Conservation (phyloP, 2,329 filamentous ascomycete genomes). For the Aaosphaeria pasadenensis region DNA sequence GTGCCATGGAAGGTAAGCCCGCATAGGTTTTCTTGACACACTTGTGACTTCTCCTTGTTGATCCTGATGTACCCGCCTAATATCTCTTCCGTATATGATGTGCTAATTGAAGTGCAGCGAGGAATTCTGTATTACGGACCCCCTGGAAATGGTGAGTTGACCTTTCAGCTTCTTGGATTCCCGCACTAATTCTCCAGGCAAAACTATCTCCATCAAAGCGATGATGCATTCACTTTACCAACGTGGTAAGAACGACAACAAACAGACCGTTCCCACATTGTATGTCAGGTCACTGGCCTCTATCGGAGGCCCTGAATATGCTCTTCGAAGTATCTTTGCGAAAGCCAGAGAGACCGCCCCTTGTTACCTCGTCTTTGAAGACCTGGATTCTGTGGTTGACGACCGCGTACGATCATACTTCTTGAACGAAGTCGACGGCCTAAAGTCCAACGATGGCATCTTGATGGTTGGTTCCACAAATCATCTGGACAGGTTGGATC, state of each 20-base stretch:
- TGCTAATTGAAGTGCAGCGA: background rate
- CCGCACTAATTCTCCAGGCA: conserved; percentile 30
- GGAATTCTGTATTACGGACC: conserved; percentile 67
- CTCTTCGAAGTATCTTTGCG: conserved; percentile 33
- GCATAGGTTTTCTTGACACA: background rate
- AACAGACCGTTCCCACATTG: conserved; percentile 51
- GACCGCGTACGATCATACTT: conserved; percentile 64
- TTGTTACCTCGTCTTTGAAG: conserved; percentile 70
- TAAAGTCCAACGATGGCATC: conserved; percentile 68
- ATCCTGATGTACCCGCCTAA: no score
- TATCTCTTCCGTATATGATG: no score
- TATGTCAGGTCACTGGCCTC: conserved; percentile 52
- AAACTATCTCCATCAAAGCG: conserved; percentile 69
- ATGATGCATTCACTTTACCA: conserved; percentile 63
- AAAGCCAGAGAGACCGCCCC: conserved; percentile 63
- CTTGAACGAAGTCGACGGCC: conserved; percentile 69
- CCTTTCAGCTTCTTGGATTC: background rate
- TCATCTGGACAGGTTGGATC: conserved; percentile 62
- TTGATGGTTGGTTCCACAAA: conserved; percentile 68
- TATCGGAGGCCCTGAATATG: conserved; percentile 53
- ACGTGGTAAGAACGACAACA: conserved; percentile 37
- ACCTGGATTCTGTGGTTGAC: conserved; percentile 65
- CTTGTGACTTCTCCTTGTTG: background rate
- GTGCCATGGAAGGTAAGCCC: conserved; percentile 63
- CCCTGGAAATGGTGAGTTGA: conserved; percentile 54